A percentile compares a stretch with the other conserved stretches of the same genome.
Evolutionary conservation across 2,329 filamentous ascomycete species (phyloP).

Genomic region (Colletotrichum salicis): DNA sequence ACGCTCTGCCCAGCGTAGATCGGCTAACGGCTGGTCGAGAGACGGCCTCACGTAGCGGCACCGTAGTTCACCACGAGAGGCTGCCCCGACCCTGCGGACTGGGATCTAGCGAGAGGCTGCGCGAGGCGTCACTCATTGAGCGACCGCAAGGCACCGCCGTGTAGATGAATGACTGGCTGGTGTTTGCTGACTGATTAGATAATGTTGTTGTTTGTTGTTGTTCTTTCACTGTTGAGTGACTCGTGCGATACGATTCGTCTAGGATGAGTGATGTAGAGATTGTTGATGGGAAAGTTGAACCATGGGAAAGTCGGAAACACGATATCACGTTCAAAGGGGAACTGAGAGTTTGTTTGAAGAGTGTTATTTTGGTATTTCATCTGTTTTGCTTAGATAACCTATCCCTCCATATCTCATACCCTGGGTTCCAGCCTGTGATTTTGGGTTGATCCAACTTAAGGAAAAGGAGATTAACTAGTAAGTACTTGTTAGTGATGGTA

Average conservation of each 20-base stretch:
- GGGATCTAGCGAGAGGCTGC: constrained; percentile 26
- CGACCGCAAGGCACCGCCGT: neutral
- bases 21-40: constrained; percentile 29
- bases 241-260: neutral
- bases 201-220: neutral
- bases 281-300: neutral
- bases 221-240: neutral
- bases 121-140: constrained; percentile 21
- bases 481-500: neutral
- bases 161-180: neutral
- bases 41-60: constrained; percentile 18
- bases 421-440: constrained; percentile 31
- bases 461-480: constrained; percentile 27
- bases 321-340: neutral
- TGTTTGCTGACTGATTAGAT: constrained; percentile 2
- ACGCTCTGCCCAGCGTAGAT: constrained; percentile 7
- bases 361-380: constrained; percentile 22
- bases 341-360: constrained; percentile 2
- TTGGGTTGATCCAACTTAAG: constrained; percentile 18
- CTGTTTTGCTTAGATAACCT: constrained; percentile 29
- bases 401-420: constrained; percentile 24
- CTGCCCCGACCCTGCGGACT: constrained; percentile 32
- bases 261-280: neutral
- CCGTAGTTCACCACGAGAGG: constrained; percentile 16
- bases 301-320: neutral